phyloP scores from a whole-genome alignment of 176 grass and related monocot species.

The Urochloa ruziziensis region DNA sequence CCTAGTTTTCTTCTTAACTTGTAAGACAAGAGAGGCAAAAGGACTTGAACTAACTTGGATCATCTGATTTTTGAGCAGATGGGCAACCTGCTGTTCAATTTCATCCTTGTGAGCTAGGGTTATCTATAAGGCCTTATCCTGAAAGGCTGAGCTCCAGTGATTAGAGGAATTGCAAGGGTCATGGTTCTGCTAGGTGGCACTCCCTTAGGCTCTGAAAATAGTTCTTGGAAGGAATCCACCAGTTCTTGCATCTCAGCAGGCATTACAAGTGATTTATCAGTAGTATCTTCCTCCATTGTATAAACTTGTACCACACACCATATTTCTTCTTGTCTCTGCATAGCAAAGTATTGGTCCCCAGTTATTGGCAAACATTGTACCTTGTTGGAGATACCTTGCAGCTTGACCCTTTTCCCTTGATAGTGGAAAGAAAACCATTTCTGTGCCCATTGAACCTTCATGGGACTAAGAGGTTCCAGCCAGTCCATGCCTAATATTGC shows the following conservation, averaged over 20 bases:
- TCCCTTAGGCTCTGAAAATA: not conserved
- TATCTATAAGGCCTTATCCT: not conserved
- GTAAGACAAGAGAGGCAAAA: not conserved
- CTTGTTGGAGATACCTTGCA: rapidly evolving
- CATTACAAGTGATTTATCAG: too few relatives aligned
- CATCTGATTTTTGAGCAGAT: not conserved
- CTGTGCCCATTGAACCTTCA: too few relatives aligned
- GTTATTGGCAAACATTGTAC: too few relatives aligned
- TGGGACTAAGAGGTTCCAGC: not conserved
- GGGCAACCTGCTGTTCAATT: not conserved
- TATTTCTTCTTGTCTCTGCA: not conserved
- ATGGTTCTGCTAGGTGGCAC: not conserved
- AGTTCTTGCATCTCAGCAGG: too few relatives aligned
- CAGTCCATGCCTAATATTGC: not conserved
- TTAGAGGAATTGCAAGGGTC: not conserved
- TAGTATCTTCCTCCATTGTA: too few relatives aligned
- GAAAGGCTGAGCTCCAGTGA: not conserved
- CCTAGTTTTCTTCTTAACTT: not conserved
- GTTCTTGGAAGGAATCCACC: too few relatives aligned
- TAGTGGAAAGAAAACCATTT: not conserved
- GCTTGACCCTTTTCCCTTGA: not conserved
- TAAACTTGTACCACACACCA: not conserved
- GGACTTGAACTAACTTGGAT: not conserved
- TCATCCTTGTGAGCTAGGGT: not conserved
- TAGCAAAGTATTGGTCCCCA: too few relatives aligned